A percentile compares a stretch with the other conserved stretches of the same genome.
Conservation (phyloP, 2,329 filamentous ascomycete species). For the Hawksworthiomyces lignivorus region DNA sequence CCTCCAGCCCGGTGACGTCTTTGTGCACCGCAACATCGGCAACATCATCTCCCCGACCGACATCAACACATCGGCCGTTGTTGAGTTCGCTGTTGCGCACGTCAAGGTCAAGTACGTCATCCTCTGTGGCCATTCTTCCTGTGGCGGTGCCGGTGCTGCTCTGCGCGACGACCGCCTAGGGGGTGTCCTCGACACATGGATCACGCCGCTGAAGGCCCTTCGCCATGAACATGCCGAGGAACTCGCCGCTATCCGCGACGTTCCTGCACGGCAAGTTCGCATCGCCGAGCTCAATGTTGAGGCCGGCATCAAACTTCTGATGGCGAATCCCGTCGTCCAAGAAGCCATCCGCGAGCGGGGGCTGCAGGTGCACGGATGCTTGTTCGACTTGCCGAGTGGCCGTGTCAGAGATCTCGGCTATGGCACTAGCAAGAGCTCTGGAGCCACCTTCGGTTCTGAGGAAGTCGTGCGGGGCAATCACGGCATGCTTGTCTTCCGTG, state of each 20-base stretch:
- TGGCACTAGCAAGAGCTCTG: constrained; percentile 28
- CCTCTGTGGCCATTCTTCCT: constrained; percentile 61
- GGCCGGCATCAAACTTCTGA: constrained; percentile 57
- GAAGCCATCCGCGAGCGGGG: constrained; percentile 64
- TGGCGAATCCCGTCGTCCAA: constrained; percentile 60
- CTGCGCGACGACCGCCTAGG: constrained; percentile 39
- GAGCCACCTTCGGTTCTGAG: constrained; percentile 15
- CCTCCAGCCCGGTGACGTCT: constrained; percentile 74
- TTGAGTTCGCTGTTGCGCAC: constrained; percentile 70
- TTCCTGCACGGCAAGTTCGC: constrained; percentile 46
- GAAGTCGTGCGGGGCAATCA: constrained; percentile 41
- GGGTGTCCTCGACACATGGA: constrained; percentile 48
- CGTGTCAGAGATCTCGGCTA: constrained; percentile 41
- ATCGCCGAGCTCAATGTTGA: constrained; percentile 73
- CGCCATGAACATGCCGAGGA: constrained; percentile 43
- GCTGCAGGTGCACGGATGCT: constrained; percentile 66
- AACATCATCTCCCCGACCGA: constrained; percentile 72
- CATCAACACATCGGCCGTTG: constrained; percentile 65
- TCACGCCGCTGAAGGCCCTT: constrained; percentile 41
- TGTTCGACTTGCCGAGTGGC: constrained; percentile 57
- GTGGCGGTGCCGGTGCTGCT: constrained; percentile 59
- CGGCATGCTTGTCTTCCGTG: constrained; percentile 42
- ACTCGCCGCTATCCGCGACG: constrained; percentile 46
- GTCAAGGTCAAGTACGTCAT: constrained; percentile 65
- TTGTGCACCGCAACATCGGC: constrained; percentile 85